Evolutionary conservation across 2,329 filamentous ascomycete species (phyloP), one percentile per base, ranked within the genome.

Genomic region (Penicillium oxalicum): DNA sequence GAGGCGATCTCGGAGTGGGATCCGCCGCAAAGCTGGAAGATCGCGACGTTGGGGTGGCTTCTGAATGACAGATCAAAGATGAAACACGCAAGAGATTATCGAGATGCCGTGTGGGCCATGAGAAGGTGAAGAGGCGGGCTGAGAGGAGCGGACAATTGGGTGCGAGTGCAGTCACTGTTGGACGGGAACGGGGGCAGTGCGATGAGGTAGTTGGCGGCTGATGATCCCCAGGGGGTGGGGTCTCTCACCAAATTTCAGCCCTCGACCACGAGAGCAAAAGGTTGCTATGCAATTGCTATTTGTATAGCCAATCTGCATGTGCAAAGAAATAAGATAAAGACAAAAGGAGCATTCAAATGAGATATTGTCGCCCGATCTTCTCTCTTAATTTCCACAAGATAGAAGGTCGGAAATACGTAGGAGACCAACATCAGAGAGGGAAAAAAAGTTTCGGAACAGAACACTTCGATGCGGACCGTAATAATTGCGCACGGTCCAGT

Each of bases 191-290:
- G 57, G 51, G 53, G 43, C 49, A 47, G 45, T 44, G 44, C 48
- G 54, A 59, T 60, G 54, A 60, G 56, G 58, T 59, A 53, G 55
- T 54, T 57, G 47, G 43, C 47, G 49, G 53, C 49, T 49, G 58
- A 32, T 32, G 29, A 60, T 59, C 49, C 52, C 53, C 46, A 58
- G 53, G 58, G 58, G 56, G 52, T 56, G 56, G 58, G 55, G 55
- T 55, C 50, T 42, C 24, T 34, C 44, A 32, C 44, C 13, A 40
- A 52, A 27, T 46, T 37, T 25, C 29, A 32, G 29, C 11, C 5
- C 5, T 25, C 29, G 25, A 3, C 26, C 38, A 12, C 5, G 34
- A 32, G 13, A 29, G 11, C 34, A 39, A 18, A 27, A 24, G 29
- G 7, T 9, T 18, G 18, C 18, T 18, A 18, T 18, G 18, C 18